Base-by-base conservation (phyloP, 2,329 filamentous ascomycete genomes). In the Dissoconium aciculare region DNA sequence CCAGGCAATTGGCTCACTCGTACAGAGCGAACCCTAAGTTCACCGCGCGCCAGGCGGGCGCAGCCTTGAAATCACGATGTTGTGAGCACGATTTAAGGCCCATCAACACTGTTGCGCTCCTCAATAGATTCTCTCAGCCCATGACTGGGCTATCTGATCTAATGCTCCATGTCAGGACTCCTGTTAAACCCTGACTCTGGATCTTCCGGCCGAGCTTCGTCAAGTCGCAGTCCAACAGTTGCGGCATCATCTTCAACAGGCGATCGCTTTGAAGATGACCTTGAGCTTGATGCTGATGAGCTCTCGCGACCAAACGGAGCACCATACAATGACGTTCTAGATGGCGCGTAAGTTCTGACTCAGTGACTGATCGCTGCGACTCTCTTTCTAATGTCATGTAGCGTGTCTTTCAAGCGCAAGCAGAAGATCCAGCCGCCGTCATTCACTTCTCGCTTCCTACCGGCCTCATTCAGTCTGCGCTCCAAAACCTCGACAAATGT, bases 401-500 rank as follows among this genome's bases (percentile, higher is more conserved):
- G 59, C 15, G 56, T 79, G 31, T 78, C 76, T 17, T 83, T 82
- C 59, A 82, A 81, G 60, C 73, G 78, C 48, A 76, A 71, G 40
- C 66, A 71, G 43, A 76, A 64, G 37, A 42, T 49, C 59, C 15
- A 28, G 10, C 38, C 41, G 15, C 31, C 53, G 3, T 52, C 55
- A 15, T 55, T 63, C 41, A 51, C 55, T 28, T 49, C 65, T 34
- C 55, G 57, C 33, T 62, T 64, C 47, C 51, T 66, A 38, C 51
- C 57, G 31, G 56, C 57, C 3, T 54, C 54, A 5, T 47, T 57
- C 35, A 44, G 43, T 35, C 28, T 50, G 44, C 38, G 49, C 43
- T 40, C 37, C 34, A 41, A 42, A 53, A 45, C 24, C 47, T 52
- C 37, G 16, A 49, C 36, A 41, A 47, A 31, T 36, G 48, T 43